Percentiles rank a stretch among this genome's conserved stretches.
Evolutionary conservation across 345 rosid genomes (phyloP).

Genomic region (Linum lewisii): DNA sequence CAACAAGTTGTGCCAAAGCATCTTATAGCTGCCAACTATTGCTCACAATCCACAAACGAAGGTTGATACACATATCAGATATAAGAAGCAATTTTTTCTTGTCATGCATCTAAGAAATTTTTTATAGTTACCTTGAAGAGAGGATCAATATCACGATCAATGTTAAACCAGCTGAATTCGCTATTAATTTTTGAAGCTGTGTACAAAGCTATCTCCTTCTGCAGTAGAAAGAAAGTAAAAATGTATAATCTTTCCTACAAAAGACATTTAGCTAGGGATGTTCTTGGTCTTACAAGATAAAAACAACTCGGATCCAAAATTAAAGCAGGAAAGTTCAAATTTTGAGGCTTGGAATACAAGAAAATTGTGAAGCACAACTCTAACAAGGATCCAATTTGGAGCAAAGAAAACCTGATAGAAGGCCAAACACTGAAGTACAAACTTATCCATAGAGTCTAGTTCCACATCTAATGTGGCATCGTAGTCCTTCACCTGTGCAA

Average conservation of each 20-base stretch:
- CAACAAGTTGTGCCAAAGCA: neutral
- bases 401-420: conserved; percentile 68
- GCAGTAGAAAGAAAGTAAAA: conserved; percentile 26
- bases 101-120: neutral
- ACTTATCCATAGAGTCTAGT: conserved; percentile 88
- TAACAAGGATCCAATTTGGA: neutral
- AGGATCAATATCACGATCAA: conserved; percentile 88
- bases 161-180: conserved; percentile 84
- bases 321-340: neutral
- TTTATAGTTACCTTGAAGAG: conserved; percentile 67
- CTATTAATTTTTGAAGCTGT: conserved; percentile 72
- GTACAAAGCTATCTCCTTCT: conserved; percentile 94
- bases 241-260: conserved; percentile 3
- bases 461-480: conserved; percentile 89
- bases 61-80: neutral
- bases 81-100: neutral
- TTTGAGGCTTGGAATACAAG: neutral
- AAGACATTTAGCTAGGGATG: neutral
- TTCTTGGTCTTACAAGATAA: neutral
- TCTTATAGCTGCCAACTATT: neutral
- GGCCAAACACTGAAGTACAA: conserved; percentile 94
- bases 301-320: neutral
- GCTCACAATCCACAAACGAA: neutral
- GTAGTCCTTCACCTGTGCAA: conserved; percentile 78
- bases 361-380: neutral